These are phyloP conservation scores for Taiozyma onychis DNA, from an alignment of 1,139 yeast species.

Conservation along the genomic window DNA sequence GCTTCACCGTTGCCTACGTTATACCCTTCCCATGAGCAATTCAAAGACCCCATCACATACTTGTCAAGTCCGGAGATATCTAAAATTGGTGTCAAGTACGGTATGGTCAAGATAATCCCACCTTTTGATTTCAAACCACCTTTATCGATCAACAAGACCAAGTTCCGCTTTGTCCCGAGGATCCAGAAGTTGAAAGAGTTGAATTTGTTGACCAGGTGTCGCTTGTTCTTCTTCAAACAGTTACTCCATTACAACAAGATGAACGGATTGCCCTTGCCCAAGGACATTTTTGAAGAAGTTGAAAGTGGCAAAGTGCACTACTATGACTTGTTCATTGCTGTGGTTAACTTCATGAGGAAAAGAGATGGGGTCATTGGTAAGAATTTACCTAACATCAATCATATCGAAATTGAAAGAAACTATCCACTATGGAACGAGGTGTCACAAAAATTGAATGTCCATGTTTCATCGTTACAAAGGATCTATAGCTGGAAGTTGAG, in stretches of 20 bases:
- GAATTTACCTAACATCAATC: constrained; percentile 8
- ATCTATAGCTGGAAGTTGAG: constrained; percentile 34
- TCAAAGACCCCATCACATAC: constrained; percentile 55
- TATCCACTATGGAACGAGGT: constrained; percentile 31
- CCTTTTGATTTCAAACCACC: constrained; percentile 52
- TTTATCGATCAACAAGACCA: constrained; percentile 43
- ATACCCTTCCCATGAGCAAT: constrained; percentile 48
- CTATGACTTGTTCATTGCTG: constrained; percentile 51
- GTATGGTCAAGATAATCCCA: constrained; percentile 62
- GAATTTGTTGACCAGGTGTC: constrained; percentile 54
- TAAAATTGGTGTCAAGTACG: constrained; percentile 51
- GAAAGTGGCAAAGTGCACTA: constrained; percentile 30
- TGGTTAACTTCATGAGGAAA: constrained; percentile 23
- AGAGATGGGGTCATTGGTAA: background rate
- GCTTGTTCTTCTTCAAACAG: constrained; percentile 56
- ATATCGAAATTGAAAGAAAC: constrained; percentile 13
- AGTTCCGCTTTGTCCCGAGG: constrained; percentile 59
- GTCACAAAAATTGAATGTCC: constrained; percentile 17
- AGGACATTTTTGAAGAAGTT: constrained; percentile 8
- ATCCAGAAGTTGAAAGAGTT: constrained; percentile 59
- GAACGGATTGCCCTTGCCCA: constrained; percentile 27
- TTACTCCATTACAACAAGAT: constrained; percentile 51
- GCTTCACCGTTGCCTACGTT: constrained; percentile 47
- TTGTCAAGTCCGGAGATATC: constrained; percentile 46
- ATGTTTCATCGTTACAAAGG: constrained; percentile 22